These are phyloP conservation scores for Solanum rostratum DNA, from an alignment of 257 asterid genomes.

Conservation along the genomic window DNA sequence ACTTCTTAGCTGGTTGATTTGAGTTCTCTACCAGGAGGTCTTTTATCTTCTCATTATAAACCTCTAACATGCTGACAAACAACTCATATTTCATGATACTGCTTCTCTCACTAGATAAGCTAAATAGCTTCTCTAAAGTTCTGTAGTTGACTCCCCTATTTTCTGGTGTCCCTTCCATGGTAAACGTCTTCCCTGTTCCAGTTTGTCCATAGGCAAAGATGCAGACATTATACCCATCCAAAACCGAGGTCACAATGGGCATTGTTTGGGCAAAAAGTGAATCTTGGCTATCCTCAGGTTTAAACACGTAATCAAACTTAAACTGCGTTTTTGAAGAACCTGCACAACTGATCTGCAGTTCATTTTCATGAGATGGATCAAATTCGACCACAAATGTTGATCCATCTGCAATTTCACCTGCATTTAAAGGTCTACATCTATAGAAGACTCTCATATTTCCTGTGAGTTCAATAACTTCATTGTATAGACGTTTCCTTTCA, in stretches of 20 bases:
- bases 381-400: slow-evolving; percentile 56
- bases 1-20: slow-evolving; percentile 71
- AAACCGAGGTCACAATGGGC: slow-evolving; percentile 85
- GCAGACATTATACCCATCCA: slow-evolving; percentile 93
- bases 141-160: slow-evolving; percentile 87
- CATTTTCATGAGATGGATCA: slow-evolving; percentile 69
- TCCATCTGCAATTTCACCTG: slow-evolving; percentile 61
- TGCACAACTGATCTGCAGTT: slow-evolving; percentile 59
- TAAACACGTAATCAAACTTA: slow-evolving; percentile 74
- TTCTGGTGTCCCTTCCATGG: slow-evolving; percentile 95
- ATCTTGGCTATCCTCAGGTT: slow-evolving; percentile 83
- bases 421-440: slow-evolving; percentile 83
- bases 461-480: slow-evolving; percentile 88
- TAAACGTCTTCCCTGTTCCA: slow-evolving; percentile 70
- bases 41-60: slow-evolving; percentile 92
- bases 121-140: slow-evolving; percentile 76
- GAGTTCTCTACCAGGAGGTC: slow-evolving; percentile 80
- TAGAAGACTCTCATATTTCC: slow-evolving; percentile 96
- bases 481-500: slow-evolving; percentile 67
- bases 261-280: slow-evolving; percentile 59
- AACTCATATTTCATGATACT: slow-evolving; percentile 54
- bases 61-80: slow-evolving; percentile 94
- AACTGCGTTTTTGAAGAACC: slow-evolving; percentile 72
- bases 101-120: slow-evolving; percentile 54
- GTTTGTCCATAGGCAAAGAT: slow-evolving; percentile 97